Base-by-base conservation (phyloP, 2,329 filamentous ascomycete genomes). In the Epichloe bromicola region DNA sequence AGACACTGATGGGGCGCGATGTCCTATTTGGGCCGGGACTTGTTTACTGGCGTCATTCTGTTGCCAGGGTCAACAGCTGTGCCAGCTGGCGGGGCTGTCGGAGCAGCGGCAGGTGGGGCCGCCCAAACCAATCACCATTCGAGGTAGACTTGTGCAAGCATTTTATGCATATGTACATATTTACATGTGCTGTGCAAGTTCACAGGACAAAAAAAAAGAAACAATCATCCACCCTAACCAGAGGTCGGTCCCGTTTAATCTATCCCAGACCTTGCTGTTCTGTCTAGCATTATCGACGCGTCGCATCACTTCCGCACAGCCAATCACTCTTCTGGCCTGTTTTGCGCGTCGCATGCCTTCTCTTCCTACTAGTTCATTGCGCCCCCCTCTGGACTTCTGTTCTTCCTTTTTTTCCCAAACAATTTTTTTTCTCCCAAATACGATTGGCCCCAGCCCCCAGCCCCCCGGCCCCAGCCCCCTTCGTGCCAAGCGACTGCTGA, bases 11-110 rank as follows among this genome's bases (percentile, higher is more conserved):
- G 34, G 38, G 20, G 14, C 10, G 30, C 19, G n/a, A 40, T 30
- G 46, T 12, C 49, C 47, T 41, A 30, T 42, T 49, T 40, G 38
- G 48, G 46, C 10, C 8, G 36, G 48, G 44, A 51, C 58, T 67
- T 67, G 64, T 67, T 67, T 67, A 67, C 65, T 60, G 48, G 57
- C 54, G 59, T 56, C 55, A 56, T 37, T 23, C 58, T 58, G 65
- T 67, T 67, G 65, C 61, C 59, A 60, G 65, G 65, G 63, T 61
- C 57, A 65, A 51, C 50, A 41, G 42, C 40, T 15, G 44, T 17
- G 17, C 12, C 36, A 38, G 12, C 36, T 38, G 36, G n/a, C 8
- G 3, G 26, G 26, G 26, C 8, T 4, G 26, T 30, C 26, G 26
- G 26, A 3, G 26, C 7, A 2, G n/a, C 26, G 20, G 23, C 42